Evolutionary conservation across 2,329 filamentous ascomycete genomes (phyloP).

Genomic region (Didymellaceae sp.): DNA sequence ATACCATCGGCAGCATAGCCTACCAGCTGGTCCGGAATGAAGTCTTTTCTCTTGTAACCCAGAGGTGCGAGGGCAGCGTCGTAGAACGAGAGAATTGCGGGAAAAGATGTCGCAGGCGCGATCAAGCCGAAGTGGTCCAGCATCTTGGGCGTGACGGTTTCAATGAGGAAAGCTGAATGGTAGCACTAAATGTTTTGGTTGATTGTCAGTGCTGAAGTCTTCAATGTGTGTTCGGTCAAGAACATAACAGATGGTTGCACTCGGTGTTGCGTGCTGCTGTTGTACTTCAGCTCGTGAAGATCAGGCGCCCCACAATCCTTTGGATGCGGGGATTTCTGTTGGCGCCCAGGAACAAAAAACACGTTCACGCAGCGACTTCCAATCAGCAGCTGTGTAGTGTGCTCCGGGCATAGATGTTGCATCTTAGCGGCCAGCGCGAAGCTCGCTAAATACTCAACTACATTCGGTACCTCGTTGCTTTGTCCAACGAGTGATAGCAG

Average conservation of each 20-base stretch:
- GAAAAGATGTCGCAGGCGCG: not conserved
- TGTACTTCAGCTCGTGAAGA: not conserved
- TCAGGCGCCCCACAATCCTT: not conserved
- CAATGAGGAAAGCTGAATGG: not conserved
- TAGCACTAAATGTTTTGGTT: no score
- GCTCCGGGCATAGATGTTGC: no score
- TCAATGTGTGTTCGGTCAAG: no score
- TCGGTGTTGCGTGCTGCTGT: no score
- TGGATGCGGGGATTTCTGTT: not conserved
- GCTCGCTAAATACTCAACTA: no score
- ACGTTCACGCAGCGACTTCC: not conserved
- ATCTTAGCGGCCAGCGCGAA: no score
- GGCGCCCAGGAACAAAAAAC: not conserved
- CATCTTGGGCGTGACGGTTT: not conserved
- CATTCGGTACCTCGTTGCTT: no score
- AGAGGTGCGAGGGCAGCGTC: not conserved
- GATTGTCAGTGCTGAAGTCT: no score
- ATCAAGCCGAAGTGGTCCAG: not conserved
- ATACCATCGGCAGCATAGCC: slow-evolving; percentile 14
- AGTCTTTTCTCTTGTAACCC: not conserved
- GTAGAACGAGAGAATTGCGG: not conserved
- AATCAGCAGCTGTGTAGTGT: no score
- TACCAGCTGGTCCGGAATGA: slow-evolving; percentile 10
- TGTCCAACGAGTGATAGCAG: no score
- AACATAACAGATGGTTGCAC: no score